These are phyloP conservation scores for Aspergillus sp. DNA, from an alignment of 2,329 filamentous ascomycete species.

Conservation along the genomic window DNA sequence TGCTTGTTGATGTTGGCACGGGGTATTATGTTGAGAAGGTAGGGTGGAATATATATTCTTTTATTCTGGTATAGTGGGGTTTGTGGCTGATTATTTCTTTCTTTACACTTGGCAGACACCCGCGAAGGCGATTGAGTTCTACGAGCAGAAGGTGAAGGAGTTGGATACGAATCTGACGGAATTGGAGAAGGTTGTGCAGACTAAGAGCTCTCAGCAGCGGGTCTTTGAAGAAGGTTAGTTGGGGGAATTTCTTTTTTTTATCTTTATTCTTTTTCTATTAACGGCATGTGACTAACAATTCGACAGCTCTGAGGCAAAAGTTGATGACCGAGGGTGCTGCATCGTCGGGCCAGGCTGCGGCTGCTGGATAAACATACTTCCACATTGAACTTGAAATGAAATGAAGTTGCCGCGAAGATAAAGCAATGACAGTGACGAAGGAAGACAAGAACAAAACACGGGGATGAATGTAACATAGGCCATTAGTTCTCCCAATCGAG, in stretches of 20 bases:
- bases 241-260: background rate
- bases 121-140: slow-evolving; percentile 65
- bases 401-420: background rate
- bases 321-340: slow-evolving; percentile 47
- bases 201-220: slow-evolving; percentile 80
- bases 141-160: slow-evolving; percentile 66
- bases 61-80: background rate
- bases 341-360: slow-evolving; percentile 32
- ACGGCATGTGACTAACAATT: slow-evolving; percentile 18
- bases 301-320: slow-evolving; percentile 52
- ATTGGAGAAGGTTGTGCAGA: slow-evolving; percentile 66
- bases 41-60: slow-evolving; percentile 3
- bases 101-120: slow-evolving; percentile 44
- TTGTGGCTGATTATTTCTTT: slow-evolving; percentile 5
- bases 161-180: slow-evolving; percentile 65
- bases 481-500: background rate
- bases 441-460: background rate
- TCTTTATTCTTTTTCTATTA: background rate
- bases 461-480: slow-evolving; percentile 1
- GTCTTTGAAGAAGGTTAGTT: slow-evolving; percentile 81
- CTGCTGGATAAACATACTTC: slow-evolving; percentile 22
- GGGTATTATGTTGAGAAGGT: slow-evolving; percentile 96
- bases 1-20: slow-evolving; percentile 89
- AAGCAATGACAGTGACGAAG: background rate
- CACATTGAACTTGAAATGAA: background rate